Conservation (phyloP, 1,139 yeast species). For the Taiozyma sp. region DNA sequence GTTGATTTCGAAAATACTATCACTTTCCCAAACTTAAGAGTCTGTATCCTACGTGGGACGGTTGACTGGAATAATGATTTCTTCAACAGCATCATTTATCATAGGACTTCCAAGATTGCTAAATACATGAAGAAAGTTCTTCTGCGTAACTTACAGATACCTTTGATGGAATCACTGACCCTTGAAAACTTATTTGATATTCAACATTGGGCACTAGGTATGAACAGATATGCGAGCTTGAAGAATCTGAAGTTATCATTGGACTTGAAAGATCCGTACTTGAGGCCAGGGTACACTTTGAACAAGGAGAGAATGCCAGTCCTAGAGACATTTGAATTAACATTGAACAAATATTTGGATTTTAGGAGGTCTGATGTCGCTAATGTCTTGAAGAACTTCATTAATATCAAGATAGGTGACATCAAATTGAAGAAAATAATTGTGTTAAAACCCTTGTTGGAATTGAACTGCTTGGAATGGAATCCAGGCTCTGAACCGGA, state of each 20-base stretch:
- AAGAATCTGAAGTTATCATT: neutral
- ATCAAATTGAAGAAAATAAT: neutral
- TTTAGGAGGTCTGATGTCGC: neutral
- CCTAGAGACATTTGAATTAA: neutral
- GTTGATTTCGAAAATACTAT: neutral
- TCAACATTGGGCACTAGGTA: neutral
- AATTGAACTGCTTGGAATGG: neutral
- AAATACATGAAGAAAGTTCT: neutral
- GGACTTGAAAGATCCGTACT: slow-evolving; percentile 1
- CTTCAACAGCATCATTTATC: neutral
- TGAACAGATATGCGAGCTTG: neutral
- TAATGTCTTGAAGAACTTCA: neutral
- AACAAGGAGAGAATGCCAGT: neutral
- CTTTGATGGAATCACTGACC: neutral
- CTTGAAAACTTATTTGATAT: slow-evolving; percentile 2
- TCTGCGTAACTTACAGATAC: neutral
- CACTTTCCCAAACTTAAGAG: neutral
- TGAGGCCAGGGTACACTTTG: neutral
- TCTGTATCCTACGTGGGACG: neutral
- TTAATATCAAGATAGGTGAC: neutral
- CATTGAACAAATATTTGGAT: neutral
- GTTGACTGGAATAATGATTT: neutral
- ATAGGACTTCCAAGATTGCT: neutral
- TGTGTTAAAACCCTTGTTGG: neutral
- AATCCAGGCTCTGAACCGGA: neutral